Conservation (phyloP, 129 eudicot species). For the Pittosporum tobira region DNA sequence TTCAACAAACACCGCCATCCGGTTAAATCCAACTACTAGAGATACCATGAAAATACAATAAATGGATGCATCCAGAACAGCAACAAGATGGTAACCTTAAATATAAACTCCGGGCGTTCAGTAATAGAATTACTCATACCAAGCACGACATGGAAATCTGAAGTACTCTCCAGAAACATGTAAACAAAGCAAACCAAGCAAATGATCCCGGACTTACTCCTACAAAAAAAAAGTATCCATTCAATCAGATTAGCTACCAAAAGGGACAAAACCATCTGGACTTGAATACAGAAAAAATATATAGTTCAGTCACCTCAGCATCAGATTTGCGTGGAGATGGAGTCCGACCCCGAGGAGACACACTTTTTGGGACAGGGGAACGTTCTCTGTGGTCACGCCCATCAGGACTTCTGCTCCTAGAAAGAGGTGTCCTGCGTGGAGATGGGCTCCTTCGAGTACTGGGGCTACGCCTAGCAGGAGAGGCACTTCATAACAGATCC, state of each 20-base stretch:
- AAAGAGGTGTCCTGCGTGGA: slow-evolving; percentile 44
- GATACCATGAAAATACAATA: slow-evolving; percentile 14
- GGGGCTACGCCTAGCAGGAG: slow-evolving; percentile 53
- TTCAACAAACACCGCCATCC: slow-evolving; percentile 6
- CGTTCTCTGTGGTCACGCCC: slow-evolving; percentile 38
- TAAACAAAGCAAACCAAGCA: slow-evolving; percentile 8
- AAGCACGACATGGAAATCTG: slow-evolving; percentile 26
- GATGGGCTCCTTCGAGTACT: slow-evolving; percentile 77
- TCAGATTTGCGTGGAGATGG: slow-evolving; percentile 79
- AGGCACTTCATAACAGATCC: slow-evolving; percentile 32
- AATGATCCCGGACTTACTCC: slow-evolving; percentile 29
- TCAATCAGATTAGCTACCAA: background rate
- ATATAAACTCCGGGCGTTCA: slow-evolving; percentile 23
- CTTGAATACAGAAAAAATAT: background rate
- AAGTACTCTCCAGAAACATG: slow-evolving; percentile 14
- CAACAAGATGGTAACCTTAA: slow-evolving; percentile 41
- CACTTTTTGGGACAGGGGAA: slow-evolving; percentile 59
- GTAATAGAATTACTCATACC: slow-evolving; percentile 35
- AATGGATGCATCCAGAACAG: slow-evolving; percentile 27
- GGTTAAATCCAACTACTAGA: slow-evolving; percentile 12
- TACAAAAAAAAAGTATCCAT: slow-evolving; percentile 17
- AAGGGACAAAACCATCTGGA: background rate
- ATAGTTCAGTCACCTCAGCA: slow-evolving; percentile 56
- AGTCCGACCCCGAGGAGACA: slow-evolving; percentile 67
- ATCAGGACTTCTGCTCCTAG: slow-evolving; percentile 59